Base-by-base conservation (phyloP, 164 flowering plant genomes). In the Brasenia schreberi region DNA sequence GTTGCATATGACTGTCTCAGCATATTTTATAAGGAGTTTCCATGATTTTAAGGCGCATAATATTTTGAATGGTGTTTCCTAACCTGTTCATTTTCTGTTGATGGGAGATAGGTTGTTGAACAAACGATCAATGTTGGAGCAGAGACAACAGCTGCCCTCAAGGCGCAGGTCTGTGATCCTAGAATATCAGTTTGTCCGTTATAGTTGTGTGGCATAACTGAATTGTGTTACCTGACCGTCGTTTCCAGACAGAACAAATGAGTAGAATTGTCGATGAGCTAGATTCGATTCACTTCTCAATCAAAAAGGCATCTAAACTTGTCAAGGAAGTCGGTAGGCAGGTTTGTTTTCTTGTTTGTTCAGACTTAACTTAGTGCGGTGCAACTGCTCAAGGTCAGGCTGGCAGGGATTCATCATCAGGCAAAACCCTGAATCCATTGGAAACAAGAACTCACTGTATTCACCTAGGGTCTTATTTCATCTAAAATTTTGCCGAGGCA, bases 161-260 rank as follows among this genome's bases (percentile, higher is more conserved):
- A 90, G 79, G 90, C 91, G 49, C 98, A 92, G 92, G 98, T 92
- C 43, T 42, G 78, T 72, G 62, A 42, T 44, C 17, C 68, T 39
- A 7, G 16, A 23, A 58, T 19, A 12, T 49, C 42, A 18, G 62
- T 59, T 23, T 19, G 9, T 43, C 44, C 56, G 7, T 43, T 33
- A 33, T 33, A 33, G 39, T 33, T 33, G 39, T 33, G 39, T 33
- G 39, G 39, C 39, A 33, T 49, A 14, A 49, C 10, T 9, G 56
- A 9, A 49, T 49, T 49, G 16, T 49, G 17, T 43, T 14, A 59
- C 43, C 39, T 33, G 39, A 33, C 39, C 39, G 39, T 33, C 60
- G 16, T 70, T n/a, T 81, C 72, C 80, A 93, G 98, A 90, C 98
- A 66, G 98, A 93, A 67, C 98, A 93, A 83, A 93, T 93, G 98